These are phyloP conservation scores for Kluyveromyces sp. DNA, from an alignment of 1,139 yeast genomes.

Conservation along the genomic window DNA sequence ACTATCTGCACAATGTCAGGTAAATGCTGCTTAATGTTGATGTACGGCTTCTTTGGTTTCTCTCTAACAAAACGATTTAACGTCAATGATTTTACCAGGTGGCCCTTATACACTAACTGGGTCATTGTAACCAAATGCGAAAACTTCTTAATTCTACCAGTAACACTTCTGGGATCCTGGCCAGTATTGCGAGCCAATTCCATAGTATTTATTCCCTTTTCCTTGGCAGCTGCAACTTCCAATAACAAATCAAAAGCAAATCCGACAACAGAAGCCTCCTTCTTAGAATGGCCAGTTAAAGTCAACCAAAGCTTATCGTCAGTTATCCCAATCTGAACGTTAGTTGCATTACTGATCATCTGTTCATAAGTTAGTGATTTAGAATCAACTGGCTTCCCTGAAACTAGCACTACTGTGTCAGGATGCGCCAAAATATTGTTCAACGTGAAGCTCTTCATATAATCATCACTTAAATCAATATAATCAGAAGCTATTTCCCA, in stretches of 20 bases:
- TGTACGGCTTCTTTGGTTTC: slow-evolving; percentile 23
- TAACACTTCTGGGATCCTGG: slow-evolving; percentile 67
- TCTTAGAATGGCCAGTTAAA: slow-evolving; percentile 36
- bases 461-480: slow-evolving; percentile 14
- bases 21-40: slow-evolving; percentile 35
- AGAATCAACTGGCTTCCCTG: not conserved
- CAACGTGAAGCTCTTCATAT: slow-evolving; percentile 18
- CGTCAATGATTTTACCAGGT: slow-evolving; percentile 44
- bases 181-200: slow-evolving; percentile 48
- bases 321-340: slow-evolving; percentile 18
- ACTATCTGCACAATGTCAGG: slow-evolving; percentile 45
- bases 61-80: slow-evolving; percentile 36
- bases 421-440: slow-evolving; percentile 13
- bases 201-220: slow-evolving; percentile 50
- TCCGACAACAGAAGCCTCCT: slow-evolving; percentile 36
- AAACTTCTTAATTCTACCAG: slow-evolving; percentile 50
- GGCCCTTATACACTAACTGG: slow-evolving; percentile 37
- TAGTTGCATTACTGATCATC: slow-evolving; percentile 8
- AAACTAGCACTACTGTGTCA: slow-evolving; percentile 4
- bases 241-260: slow-evolving; percentile 38
- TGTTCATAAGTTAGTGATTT: slow-evolving; percentile 6
- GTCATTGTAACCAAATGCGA: slow-evolving; percentile 41
- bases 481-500: slow-evolving; percentile 18
- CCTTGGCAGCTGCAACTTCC: slow-evolving; percentile 47
- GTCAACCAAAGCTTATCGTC: slow-evolving; percentile 36